These are phyloP conservation scores for Oenanthe sinensis DNA, from an alignment of 129 eudicot species.

Conservation along the genomic window DNA sequence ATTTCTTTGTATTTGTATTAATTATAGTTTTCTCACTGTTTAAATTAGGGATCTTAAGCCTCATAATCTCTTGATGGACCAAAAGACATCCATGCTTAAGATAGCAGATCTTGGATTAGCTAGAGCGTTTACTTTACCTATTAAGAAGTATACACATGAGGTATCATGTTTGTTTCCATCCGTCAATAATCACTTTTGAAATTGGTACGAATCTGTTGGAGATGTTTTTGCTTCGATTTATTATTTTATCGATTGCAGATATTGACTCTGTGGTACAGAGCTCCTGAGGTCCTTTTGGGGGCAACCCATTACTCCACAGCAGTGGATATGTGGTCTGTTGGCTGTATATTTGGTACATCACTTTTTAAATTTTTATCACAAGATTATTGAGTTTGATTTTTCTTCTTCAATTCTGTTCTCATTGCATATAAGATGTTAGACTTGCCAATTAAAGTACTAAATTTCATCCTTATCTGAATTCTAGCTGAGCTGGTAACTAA, in stretches of 20 bases:
- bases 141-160: slow-evolving; percentile 94
- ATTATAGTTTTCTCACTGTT: neutral
- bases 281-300: slow-evolving; percentile 96
- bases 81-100: slow-evolving; percentile 61
- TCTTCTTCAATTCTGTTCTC: neutral
- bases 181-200: neutral
- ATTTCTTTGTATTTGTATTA: neutral
- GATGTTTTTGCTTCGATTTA: neutral
- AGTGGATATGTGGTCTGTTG: slow-evolving; percentile 98
- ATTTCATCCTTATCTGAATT: slow-evolving; percentile 3
- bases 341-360: slow-evolving; percentile 78
- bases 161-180: slow-evolving; percentile 21
- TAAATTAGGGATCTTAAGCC: slow-evolving; percentile 82
- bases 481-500: slow-evolving; percentile 68
- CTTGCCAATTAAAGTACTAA: neutral
- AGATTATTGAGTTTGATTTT: neutral
- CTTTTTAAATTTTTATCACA: neutral
- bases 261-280: slow-evolving; percentile 92
- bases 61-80: slow-evolving; percentile 93
- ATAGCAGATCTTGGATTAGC: slow-evolving; percentile 94
- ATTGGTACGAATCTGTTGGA: neutral
- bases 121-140: slow-evolving; percentile 72
- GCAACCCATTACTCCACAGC: slow-evolving; percentile 87
- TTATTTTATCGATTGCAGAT: slow-evolving; percentile 36
- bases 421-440: neutral